Evolutionary conservation across 306 rosid genomes (phyloP), one percentile per base, ranked within the genome.

Genomic region (Pyrus bretschneideri): DNA sequence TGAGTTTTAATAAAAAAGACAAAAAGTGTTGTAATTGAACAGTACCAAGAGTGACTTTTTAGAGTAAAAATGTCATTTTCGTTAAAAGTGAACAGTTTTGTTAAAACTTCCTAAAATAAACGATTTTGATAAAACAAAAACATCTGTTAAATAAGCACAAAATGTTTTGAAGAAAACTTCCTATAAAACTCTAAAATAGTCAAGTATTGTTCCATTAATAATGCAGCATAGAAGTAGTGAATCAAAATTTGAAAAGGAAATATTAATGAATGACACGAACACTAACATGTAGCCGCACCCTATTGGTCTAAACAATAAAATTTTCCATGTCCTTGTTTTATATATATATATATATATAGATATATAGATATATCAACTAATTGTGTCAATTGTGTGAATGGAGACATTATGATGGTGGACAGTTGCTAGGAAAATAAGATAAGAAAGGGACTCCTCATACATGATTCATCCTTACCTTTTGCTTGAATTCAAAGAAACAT

Each of bases 401-500:
- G 80, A 87, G 80, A 87, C n/a, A 75, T 13, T 33, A 30, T 55
- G 85, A 65, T 68, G 74, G 54, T 66, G 81, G 72, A 80, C 72
- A 77, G 40, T 8, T 10, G 66, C 6, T 29, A 76, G 29, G 78
- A 78, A 75, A 77, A 45, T 13, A 33, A 81, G 77, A 71, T 27
- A 59, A 80, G 82, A 71, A 82, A 71, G 57, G 83, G 81, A 60
- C 30, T 6, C 73, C n/a, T 44, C 8, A 62, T 2, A 21, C 25
- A 57, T 57, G 21, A 51, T 51, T 4, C 71, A 23, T 40, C 14
- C 67, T 9, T 11, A 23, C 14, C 1, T 23, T 22, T 1, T 68
- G 14, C 87, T 83, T 89, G 54, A 78, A 82, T 81, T 75, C 76
- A 84, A 87, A 82, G 87, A 29, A 78, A 74, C 21, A 38, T 42